Base-by-base conservation (phyloP, 371 early-diverging fungal genomes). In the Syncephalastrum contaminatum region DNA sequence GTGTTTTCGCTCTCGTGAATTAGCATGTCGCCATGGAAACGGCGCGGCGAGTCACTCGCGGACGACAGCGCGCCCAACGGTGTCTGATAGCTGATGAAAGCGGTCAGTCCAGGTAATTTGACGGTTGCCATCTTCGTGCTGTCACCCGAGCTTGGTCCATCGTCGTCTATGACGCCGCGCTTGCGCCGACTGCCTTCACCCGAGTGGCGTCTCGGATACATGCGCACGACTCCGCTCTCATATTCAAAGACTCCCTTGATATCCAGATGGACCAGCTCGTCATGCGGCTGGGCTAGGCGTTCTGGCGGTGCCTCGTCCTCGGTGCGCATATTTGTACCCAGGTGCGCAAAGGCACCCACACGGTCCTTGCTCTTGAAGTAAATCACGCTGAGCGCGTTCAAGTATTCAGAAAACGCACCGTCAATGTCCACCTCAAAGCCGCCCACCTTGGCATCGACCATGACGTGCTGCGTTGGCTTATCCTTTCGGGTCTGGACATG, bases 1-100 rank as follows among this genome's bases (percentile, higher is more conserved):
- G 76, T 81, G 54, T 93, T 93, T 41, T 85, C 79, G 53, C 91
- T 90, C 24, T 88, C 83, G 59, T 86, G 88, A 53, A 93, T 86
- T 43, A 81, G 59, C 12, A 91, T 70, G 54, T 89, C 89, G 10
- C 84, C 73, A 64, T 91, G 88, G 19, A 87, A 58, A 16, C 77
- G 74, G 8, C 76, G 76, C 0, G 84, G 74, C 0, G 69, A 60
- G 24, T 73, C 69, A 1, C 72, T 68, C 0, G 70, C 63, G 4
- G 71, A 58, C 0, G 76, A 50, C 18, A 66, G 58, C 16, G 83
- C 77, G 1, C 89, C 87, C 12, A 89, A 48, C 1, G 85, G 72
- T n/a, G 85, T 81, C 21, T 77, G 82, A n/a, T 86, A 87, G 1
- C 69, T 75, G 0, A 83, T 63, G 69, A 76, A 77, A 1, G 88